Conservation (phyloP, 2,329 filamentous ascomycete species). For the Sphaerulina musiva region DNA sequence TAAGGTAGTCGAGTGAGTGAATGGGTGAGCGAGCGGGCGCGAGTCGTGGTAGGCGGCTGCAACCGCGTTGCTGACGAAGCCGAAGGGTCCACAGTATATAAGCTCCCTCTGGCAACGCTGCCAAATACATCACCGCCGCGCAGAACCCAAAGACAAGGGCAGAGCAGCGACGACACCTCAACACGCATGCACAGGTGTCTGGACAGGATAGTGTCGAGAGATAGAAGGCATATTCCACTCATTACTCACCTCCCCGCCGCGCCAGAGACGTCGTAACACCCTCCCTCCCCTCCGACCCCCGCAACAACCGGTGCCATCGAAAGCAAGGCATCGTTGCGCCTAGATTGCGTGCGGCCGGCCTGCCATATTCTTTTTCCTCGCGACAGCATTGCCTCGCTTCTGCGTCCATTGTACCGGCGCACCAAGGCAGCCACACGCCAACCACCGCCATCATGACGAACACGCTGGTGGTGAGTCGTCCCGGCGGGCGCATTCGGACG, state of each 20-base stretch:
- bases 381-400: not conserved
- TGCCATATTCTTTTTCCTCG: not conserved
- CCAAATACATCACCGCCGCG: slow-evolving; percentile 5
- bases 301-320: not conserved
- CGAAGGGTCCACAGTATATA: slow-evolving; percentile 3
- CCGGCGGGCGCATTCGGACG: not conserved
- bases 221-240: slow-evolving; percentile 5
- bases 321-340: slow-evolving; percentile 7
- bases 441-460: slow-evolving; percentile 25
- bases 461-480: slow-evolving; percentile 25
- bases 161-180: slow-evolving; percentile 1
- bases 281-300: not conserved
- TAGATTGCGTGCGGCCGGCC: not conserved
- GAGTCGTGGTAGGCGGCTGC: too few species aligned
- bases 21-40: too few species aligned
- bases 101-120: not conserved
- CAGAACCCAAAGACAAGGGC: not conserved
- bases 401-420: not conserved
- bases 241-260: not conserved
- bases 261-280: slow-evolving; percentile 6
- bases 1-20: too few species aligned
- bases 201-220: slow-evolving; percentile 1
- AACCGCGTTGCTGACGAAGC: not conserved
- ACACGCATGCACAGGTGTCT: slow-evolving; percentile 3
- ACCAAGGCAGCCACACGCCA: not conserved